phyloP scores from a whole-genome alignment of 176 grass and related monocot species.

The Elymus sibiricus region DNA sequence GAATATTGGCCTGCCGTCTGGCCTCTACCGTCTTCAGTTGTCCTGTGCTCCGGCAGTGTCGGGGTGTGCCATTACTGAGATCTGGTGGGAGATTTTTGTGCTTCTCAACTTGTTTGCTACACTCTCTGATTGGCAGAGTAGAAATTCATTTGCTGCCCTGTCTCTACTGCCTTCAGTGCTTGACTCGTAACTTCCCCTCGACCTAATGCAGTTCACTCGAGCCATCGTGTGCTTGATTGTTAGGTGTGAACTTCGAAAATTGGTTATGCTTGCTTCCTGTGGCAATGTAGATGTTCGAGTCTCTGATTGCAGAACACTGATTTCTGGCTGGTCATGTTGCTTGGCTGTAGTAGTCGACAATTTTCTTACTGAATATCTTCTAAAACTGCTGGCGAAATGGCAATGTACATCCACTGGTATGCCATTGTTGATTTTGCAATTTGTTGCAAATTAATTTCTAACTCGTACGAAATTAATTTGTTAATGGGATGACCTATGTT shows the following conservation, averaged over 20 bases:
- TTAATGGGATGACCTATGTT: background rate
- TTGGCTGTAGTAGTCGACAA: background rate
- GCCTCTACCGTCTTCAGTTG: background rate
- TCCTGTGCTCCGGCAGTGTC: background rate
- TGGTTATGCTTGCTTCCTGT: background rate
- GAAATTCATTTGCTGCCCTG: background rate
- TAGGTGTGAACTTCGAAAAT: background rate
- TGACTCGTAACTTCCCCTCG: background rate
- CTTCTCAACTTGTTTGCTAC: no score
- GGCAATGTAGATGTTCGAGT: background rate
- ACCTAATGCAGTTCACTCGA: background rate
- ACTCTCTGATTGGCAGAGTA: background rate
- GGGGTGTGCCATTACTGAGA: slow-evolving; percentile 10
- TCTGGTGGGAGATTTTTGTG: background rate
- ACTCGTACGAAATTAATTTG: background rate
- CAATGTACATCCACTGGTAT: background rate
- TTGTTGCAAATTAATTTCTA: background rate
- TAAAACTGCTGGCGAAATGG: background rate
- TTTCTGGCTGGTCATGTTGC: background rate
- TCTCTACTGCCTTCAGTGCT: background rate
- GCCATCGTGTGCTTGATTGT: background rate
- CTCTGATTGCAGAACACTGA: no score
- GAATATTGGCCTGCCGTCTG: background rate
- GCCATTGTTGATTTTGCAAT: background rate
- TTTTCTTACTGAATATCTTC: background rate